These are phyloP conservation scores for Gardenia jasminoides DNA, from an alignment of 257 asterid genomes.

Conservation along the genomic window DNA sequence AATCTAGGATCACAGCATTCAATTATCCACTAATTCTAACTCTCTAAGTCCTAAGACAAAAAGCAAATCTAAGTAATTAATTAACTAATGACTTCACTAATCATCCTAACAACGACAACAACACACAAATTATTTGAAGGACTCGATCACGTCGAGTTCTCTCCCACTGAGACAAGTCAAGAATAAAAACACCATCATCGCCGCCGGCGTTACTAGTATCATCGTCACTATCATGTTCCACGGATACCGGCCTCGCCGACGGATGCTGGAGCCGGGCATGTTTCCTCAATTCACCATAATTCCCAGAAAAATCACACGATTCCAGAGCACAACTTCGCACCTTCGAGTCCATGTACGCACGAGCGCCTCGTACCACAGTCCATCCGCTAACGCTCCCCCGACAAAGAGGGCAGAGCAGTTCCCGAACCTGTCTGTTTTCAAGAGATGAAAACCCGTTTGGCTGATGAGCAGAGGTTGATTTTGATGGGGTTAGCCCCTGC, in stretches of 20 bases:
- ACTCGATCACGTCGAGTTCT: too few relatives aligned
- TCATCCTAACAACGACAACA: too few relatives aligned
- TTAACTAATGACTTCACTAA: too few relatives aligned
- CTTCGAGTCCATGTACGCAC: slow-evolving; percentile 48
- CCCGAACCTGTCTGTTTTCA: slow-evolving; percentile 14
- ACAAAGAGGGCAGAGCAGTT: slow-evolving; percentile 70
- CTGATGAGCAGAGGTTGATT: background rate
- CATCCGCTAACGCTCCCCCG: slow-evolving; percentile 56
- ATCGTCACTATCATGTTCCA: too few relatives aligned
- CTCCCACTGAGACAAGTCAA: too few relatives aligned
- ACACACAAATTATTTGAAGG: too few relatives aligned
- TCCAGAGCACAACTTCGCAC: slow-evolving; percentile 59
- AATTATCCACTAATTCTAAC: too few relatives aligned
- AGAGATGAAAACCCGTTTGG: background rate
- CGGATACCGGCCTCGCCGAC: slow-evolving; percentile 21
- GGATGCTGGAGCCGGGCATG: slow-evolving; percentile 80
- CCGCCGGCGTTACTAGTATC: too few relatives aligned
- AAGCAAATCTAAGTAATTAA: too few relatives aligned
- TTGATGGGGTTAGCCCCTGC: slow-evolving; percentile 22
- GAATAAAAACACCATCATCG: too few relatives aligned
- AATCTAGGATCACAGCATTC: too few relatives aligned
- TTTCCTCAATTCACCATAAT: slow-evolving; percentile 49
- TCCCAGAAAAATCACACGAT: slow-evolving; percentile 56
- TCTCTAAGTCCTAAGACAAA: too few relatives aligned
- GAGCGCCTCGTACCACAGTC: slow-evolving; percentile 44